Evolutionary conservation across 176 grass and related monocot genomes (phyloP).

Genomic region (Triticum timopheevii): DNA sequence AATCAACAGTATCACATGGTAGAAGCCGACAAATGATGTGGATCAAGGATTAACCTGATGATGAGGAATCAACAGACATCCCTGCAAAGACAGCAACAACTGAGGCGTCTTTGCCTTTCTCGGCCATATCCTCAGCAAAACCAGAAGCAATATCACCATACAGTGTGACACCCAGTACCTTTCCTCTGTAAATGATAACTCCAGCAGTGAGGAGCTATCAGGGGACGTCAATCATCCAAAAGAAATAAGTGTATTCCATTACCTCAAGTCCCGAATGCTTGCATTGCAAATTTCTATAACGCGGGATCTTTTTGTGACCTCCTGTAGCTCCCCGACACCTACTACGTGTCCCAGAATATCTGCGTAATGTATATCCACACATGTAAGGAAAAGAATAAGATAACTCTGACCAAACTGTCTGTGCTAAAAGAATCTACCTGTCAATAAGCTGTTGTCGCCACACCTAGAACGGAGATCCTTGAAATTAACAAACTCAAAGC

Average conservation of each 20-base stretch:
- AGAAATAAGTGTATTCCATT: neutral
- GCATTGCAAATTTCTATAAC: neutral
- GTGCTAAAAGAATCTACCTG: neutral
- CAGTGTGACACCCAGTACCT: neutral
- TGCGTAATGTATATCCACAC: neutral
- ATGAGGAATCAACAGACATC: neutral
- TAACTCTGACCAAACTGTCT: neutral
- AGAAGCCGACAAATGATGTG: neutral
- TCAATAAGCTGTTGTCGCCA: neutral
- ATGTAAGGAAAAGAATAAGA: neutral
- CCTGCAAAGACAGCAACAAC: slow-evolving; percentile 13
- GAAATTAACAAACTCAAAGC: slow-evolving; percentile 13
- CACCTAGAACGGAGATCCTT: slow-evolving; percentile 6
- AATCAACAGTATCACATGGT: neutral
- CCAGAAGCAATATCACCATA: neutral
- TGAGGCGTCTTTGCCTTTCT: slow-evolving; percentile 1
- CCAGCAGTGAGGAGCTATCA: neutral
- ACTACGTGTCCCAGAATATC: neutral
- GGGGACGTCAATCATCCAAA: neutral
- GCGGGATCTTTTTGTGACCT: neutral
- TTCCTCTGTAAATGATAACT: neutral
- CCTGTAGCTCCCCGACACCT: neutral
- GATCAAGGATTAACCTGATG: neutral
- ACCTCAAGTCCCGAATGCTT: neutral
- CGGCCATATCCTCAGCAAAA: neutral